Percentiles rank a stretch among this genome's conserved stretches.
These are phyloP conservation scores for Phaffomyces antillensis DNA, from an alignment of 805 yeast genomes.

Conservation along the genomic window DNA sequence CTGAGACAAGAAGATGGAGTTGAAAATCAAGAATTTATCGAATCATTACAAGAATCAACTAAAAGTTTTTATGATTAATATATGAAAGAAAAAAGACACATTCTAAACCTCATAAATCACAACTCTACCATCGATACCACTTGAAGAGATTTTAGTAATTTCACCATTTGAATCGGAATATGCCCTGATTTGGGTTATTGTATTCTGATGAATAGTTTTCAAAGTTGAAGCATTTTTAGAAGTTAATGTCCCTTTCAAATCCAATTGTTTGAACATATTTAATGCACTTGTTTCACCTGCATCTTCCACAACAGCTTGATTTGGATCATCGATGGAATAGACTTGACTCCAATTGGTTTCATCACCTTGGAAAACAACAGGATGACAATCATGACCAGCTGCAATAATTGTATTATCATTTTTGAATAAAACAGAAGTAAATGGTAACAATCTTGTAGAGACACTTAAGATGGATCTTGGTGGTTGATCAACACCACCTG, in stretches of 20 bases:
- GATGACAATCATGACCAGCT: constrained; percentile 91
- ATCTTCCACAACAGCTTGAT: constrained; percentile 43
- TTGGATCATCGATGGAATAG: constrained; percentile 39
- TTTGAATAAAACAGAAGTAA: constrained; percentile 65
- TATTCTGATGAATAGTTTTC: constrained; percentile 84
- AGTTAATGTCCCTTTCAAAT: constrained; percentile 77
- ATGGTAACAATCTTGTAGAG: constrained; percentile 70
- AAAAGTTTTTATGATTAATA: constrained; percentile 10
- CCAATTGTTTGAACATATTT: constrained; percentile 92
- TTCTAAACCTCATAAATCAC: constrained; percentile 52
- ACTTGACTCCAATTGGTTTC: constrained; percentile 57
- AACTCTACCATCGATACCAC: constrained; percentile 89
- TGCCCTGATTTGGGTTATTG: constrained; percentile 62
- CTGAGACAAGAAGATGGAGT: constrained; percentile 37
- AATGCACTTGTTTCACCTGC: constrained; percentile 67
- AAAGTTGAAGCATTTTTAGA: constrained; percentile 38
- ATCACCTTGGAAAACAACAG: constrained; percentile 73
- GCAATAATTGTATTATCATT: constrained; percentile 63
- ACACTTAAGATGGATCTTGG: constrained; percentile 55
- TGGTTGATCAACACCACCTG: constrained; percentile 57
- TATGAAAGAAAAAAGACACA: not conserved
- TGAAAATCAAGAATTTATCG: constrained; percentile 8
- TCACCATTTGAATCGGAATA: constrained; percentile 33
- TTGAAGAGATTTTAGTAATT: constrained; percentile 57
- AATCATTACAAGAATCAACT: constrained; percentile 17